Evolutionary conservation across 148 eudicot genomes (phyloP), one percentile per base, ranked within the genome.

Genomic region (Camellia japonica): DNA sequence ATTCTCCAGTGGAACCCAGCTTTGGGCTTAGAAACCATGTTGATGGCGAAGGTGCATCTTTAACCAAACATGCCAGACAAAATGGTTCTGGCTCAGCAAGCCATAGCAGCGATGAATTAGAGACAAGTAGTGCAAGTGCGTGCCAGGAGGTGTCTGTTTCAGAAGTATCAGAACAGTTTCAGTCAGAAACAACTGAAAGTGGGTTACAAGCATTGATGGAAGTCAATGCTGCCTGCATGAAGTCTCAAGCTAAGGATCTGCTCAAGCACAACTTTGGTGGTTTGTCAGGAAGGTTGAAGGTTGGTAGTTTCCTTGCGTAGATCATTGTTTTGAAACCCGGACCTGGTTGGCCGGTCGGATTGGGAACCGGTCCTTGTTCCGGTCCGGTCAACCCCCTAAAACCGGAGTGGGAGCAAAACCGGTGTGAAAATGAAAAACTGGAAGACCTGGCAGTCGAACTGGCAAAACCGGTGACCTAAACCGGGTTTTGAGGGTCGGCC

Each of bases 271-370:
- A 77, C 55, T 70, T 67, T 43, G 73, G 61, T 65, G 76, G 69
- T 78, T 58, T 47, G 64, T 80, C 87, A 64, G 83, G 78, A 78
- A 79, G 14, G 18, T 68, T 69, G n/a, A 80, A 84, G 89, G 85
- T 82, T 67, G 67, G 68, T 76, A 5, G 42, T 69, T 10, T 38
- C 52, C 72, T 56, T 12, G 11, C 7, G 67, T 77, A 42, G 49
- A n/a, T n/a, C n/a, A n/a, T n/a, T n/a, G n/a, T n/a, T n/a, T n/a
- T n/a, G n/a, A n/a, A n/a, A n/a, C n/a, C n/a, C n/a, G n/a, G n/a
- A n/a, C n/a, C n/a, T n/a, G n/a, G n/a, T n/a, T n/a, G n/a, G n/a
- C n/a, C n/a, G n/a, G n/a, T n/a, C n/a, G n/a, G n/a, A n/a, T n/a
- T n/a, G n/a, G n/a, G n/a, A n/a, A n/a, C n/a, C n/a, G n/a, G n/a